Evolutionary conservation across 1,139 yeast genomes (phyloP).

Genomic region (Lodderomyces orthopsilosis): DNA sequence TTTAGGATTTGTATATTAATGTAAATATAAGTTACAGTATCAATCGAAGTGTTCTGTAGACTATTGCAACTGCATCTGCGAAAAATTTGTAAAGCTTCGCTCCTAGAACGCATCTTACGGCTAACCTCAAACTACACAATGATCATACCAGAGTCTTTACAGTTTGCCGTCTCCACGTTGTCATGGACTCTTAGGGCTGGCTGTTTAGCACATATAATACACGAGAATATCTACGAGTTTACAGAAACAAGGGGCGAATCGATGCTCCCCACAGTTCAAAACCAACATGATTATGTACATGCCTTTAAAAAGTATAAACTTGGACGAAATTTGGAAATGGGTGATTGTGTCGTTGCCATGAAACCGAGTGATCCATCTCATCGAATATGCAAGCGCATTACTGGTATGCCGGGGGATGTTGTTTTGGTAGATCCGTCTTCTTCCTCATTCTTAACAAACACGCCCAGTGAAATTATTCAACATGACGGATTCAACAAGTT

Average conservation of each 20-base stretch:
- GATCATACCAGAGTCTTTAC: constrained; percentile 22
- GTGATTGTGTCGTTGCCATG: constrained; percentile 83
- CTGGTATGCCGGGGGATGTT: constrained; percentile 95
- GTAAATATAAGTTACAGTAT: too few relatives aligned
- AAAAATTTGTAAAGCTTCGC: not conserved
- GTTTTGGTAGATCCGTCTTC: constrained; percentile 78
- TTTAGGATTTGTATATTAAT: constrained; percentile 89
- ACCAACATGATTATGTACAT: constrained; percentile 75
- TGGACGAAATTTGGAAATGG: constrained; percentile 65
- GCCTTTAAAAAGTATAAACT: constrained; percentile 60
- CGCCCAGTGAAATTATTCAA: constrained; percentile 24
- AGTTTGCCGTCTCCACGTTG: constrained; percentile 31
- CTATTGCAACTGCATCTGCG: not conserved
- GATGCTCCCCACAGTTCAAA: constrained; percentile 87
- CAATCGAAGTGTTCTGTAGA: not conserved
- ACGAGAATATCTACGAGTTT: constrained; percentile 67
- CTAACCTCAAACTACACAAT: too few relatives aligned
- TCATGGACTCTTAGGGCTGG: constrained; percentile 60
- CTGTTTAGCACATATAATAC: constrained; percentile 65
- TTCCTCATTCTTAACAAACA: constrained; percentile 49
- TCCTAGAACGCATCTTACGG: not conserved
- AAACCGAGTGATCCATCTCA: constrained; percentile 90
- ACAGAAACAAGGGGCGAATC: constrained; percentile 89
- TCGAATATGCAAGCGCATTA: constrained; percentile 85
- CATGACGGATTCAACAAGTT: constrained; percentile 55